Percentiles rank a stretch among this genome's conserved stretches.
phyloP scores from a whole-genome alignment of 305 asterid species.

The Petunia hybrid region DNA sequence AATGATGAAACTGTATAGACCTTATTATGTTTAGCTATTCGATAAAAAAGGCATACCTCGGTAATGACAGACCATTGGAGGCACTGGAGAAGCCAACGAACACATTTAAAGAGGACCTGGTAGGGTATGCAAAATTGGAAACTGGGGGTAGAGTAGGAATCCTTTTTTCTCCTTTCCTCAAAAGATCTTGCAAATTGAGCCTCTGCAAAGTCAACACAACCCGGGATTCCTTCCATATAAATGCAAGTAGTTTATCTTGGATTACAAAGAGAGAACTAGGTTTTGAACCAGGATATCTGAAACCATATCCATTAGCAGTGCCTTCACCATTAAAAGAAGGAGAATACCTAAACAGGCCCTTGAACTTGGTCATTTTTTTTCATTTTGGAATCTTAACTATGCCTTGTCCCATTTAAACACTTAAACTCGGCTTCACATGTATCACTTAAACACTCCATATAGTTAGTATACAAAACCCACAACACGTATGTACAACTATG shows the following conservation, averaged over 20 bases:
- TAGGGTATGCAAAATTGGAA: conserved; percentile 79
- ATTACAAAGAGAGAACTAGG: conserved; percentile 86
- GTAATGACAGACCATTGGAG: conserved; percentile 55
- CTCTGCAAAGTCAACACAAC: conserved; percentile 78
- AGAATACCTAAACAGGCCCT: conserved; percentile 45
- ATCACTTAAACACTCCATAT: no score
- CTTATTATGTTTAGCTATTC: no score
- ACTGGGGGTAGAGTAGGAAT: conserved; percentile 77
- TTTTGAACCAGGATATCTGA: conserved; percentile 89
- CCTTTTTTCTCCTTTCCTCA: conserved; percentile 73
- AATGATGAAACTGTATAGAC: no score
- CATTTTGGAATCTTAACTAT: no score
- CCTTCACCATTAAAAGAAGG: conserved; percentile 78
- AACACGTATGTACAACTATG: no score
- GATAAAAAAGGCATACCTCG: conserved; percentile 52
- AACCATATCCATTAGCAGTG: conserved; percentile 88
- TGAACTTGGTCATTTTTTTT: no score
- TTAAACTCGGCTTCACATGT: no score
- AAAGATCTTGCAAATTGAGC: conserved; percentile 68
- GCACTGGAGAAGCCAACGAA: conserved; percentile 72
- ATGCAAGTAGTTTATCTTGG: conserved; percentile 67
- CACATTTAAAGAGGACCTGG: conserved; percentile 84
- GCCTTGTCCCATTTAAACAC: no score
- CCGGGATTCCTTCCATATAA: conserved; percentile 80
- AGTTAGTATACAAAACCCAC: no score